Evolutionary conservation across 768 basidiomycete species (phyloP), one percentile per base, ranked within the genome.

Genomic region (Cubamyces lactineus): DNA sequence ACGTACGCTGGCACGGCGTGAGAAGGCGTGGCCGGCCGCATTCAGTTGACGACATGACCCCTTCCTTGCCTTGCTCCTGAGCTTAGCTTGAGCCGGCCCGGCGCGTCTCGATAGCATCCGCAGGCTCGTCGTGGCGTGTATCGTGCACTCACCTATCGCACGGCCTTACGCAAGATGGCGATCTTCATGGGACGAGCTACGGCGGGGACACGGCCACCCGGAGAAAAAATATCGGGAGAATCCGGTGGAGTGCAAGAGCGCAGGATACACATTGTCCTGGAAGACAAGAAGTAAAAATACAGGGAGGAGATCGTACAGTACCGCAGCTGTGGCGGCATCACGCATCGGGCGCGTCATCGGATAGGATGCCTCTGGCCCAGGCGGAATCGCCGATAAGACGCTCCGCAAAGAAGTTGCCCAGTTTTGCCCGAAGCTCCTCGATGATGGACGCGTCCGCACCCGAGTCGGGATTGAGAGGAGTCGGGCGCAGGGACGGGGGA

Each of bases 341-440:
- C 23, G 53, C 6, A 1, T 24, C 26, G 7, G 63, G 30, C 8
- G 53, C 49, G 23, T 64, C 63, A 42, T 64, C 69, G 8, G 62
- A 51, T 13, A 89, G 70, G 23, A 91, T 79, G 24, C 84, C 83
- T 63, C 79, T 72, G 5, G 87, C 86, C 91, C 91, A 92, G 3
- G 75, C 76, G 11, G 82, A 80, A 70, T 92, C 91, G 34, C 76
- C 78, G 39, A 74, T 53, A 17, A 92, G 70, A 47, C 77, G 77
- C 48, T 81, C 78, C 0, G 86, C 82, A 65, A 92, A 90, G 60
- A 82, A 82, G 28, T 81, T 80, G 15, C 91, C 91, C 11, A 93
- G 64, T 1, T 80, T 69, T 16, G 85, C 81, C 6, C 75, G 76
- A 47, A 92, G 71, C 57, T 79, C 82, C 5, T 71, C 73, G 7